These are phyloP conservation scores for Suillus luteus DNA, from an alignment of 768 basidiomycete genomes.

Conservation along the genomic window DNA sequence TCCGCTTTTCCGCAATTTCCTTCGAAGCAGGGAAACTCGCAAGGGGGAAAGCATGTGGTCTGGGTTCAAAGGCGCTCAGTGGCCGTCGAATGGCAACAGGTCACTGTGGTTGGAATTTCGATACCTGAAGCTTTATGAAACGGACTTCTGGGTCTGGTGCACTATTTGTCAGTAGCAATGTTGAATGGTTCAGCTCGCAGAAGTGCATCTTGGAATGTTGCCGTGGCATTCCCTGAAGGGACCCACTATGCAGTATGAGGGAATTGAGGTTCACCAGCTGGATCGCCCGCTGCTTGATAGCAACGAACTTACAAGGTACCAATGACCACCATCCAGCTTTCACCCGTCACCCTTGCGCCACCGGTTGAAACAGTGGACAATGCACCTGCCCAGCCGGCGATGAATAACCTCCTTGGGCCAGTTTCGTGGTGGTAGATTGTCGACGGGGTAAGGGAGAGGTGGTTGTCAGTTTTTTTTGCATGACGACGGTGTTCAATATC, in stretches of 20 bases:
- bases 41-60: background rate
- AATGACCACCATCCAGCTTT: background rate
- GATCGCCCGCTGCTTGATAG: background rate
- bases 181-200: background rate
- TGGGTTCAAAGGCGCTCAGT: background rate
- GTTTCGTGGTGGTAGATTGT: background rate
- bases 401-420: background rate
- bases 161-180: too few species aligned
- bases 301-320: background rate
- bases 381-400: background rate
- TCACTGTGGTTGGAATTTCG: background rate
- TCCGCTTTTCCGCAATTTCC: background rate
- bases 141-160: background rate
- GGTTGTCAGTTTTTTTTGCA: background rate
- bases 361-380: background rate
- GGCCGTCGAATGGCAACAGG: background rate
- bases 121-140: background rate
- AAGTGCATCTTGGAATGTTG: background rate
- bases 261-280: background rate
- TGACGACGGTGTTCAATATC: background rate
- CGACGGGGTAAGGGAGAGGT: background rate
- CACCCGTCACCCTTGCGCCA: background rate
- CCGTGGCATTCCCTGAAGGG: background rate
- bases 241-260: background rate
- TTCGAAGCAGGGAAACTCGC: background rate